Percentiles rank a stretch among this genome's conserved stretches.
Evolutionary conservation across 805 yeast species (phyloP).

Genomic region (Schwanniomyces sp.): DNA sequence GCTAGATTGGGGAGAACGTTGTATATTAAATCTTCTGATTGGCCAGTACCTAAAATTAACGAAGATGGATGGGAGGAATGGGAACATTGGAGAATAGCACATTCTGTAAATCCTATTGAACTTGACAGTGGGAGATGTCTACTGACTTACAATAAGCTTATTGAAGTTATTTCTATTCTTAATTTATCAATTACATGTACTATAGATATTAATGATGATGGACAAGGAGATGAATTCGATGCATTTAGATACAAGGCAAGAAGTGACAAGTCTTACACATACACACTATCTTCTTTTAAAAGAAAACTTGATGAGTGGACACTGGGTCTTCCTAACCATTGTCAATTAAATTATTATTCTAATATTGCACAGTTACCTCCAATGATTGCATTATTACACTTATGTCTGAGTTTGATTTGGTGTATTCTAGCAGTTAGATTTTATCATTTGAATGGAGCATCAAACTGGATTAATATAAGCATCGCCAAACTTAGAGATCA

Average conservation of each 20-base stretch:
- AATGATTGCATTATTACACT: slow-evolving; percentile 15
- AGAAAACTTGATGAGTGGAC: neutral
- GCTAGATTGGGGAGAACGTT: slow-evolving; percentile 24
- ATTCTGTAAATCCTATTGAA: slow-evolving; percentile 4
- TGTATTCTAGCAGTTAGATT: slow-evolving; percentile 17
- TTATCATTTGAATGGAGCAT: neutral
- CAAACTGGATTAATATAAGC: neutral
- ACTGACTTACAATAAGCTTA: slow-evolving; percentile 16
- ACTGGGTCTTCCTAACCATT: slow-evolving; percentile 12
- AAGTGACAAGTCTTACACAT: neutral
- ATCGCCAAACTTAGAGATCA: neutral
- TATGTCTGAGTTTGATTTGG: slow-evolving; percentile 15
- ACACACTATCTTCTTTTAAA: slow-evolving; percentile 1
- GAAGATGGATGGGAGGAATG: slow-evolving; percentile 27
- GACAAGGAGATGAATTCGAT: neutral
- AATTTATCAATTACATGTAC: slow-evolving; percentile 21
- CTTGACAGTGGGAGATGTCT: slow-evolving; percentile 20
- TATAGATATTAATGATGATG: slow-evolving; percentile 12
- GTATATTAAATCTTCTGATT: slow-evolving; percentile 19
- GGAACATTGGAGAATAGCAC: slow-evolving; percentile 18
- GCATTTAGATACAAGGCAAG: neutral
- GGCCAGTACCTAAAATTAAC: slow-evolving; percentile 19
- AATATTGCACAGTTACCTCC: slow-evolving; percentile 10
- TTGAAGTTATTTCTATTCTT: slow-evolving; percentile 14
- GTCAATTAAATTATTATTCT: slow-evolving; percentile 8